These are phyloP conservation scores for Austroboletus rostrupii DNA, from an alignment of 1,284 basidiomycete genomes.

Conservation along the genomic window DNA sequence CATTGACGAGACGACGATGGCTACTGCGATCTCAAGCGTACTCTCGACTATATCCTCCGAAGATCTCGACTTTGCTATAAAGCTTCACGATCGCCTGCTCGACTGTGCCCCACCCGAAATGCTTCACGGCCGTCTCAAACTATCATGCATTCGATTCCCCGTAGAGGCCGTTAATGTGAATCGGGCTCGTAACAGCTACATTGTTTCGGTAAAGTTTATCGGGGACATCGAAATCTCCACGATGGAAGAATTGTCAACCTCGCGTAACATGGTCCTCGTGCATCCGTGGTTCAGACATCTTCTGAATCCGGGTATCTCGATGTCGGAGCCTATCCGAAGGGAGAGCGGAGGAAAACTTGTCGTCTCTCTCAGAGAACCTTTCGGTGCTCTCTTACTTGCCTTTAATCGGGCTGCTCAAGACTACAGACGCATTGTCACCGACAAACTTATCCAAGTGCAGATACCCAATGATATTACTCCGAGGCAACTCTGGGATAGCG, in stretches of 20 bases:
- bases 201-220: not conserved
- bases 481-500: not conserved
- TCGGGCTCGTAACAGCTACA: not conserved
- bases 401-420: not conserved
- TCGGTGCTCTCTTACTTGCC: conserved; percentile 9
- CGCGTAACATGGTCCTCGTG: conserved; percentile 1
- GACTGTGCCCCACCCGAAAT: not conserved
- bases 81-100: not conserved
- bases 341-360: not conserved
- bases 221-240: not conserved
- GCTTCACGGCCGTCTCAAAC: conserved; percentile 6
- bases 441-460: conserved; percentile 2
- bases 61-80: not conserved
- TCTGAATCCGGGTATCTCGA: not conserved
- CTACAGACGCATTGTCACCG: conserved; percentile 3
- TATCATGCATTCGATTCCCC: conserved; percentile 2
- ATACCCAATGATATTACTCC: conserved; percentile 1
- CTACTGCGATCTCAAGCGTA: not conserved
- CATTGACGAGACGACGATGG: not conserved
- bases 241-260: not conserved
- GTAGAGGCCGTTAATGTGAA: not conserved
- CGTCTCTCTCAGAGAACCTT: conserved; percentile 7
- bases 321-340: not conserved
- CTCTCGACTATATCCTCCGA: not conserved
- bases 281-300: conserved; percentile 7